Conservation (phyloP, 2,329 filamentous ascomycete genomes). For the Fusarium sp. region DNA sequence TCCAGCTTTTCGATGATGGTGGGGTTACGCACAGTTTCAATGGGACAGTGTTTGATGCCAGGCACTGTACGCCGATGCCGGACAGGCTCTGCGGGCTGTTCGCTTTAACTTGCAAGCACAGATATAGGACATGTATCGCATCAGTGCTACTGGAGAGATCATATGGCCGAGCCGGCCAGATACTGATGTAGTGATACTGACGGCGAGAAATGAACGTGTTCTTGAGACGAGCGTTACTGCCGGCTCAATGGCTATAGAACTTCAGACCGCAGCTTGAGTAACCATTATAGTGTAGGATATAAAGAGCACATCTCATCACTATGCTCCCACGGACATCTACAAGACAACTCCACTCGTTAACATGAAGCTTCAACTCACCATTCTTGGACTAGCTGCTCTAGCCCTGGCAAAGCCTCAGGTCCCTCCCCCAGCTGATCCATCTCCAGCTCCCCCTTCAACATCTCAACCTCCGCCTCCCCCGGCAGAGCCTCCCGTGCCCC, state of each 20-base stretch:
- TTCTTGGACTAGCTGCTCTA: constrained; percentile 40
- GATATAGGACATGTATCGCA: constrained; percentile 8
- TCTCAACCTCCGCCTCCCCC: constrained; percentile 2
- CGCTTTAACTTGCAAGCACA: constrained; percentile 1
- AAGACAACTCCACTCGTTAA: constrained; percentile 6
- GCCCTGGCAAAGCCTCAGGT: constrained; percentile 43
- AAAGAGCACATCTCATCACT: too few species aligned
- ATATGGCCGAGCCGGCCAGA: neutral
- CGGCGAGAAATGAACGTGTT: too few species aligned
- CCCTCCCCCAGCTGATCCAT: constrained; percentile 27
- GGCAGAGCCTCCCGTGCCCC: neutral
- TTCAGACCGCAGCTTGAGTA: too few species aligned
- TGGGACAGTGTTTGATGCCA: constrained; percentile 19
- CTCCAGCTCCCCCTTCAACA: constrained; percentile 18
- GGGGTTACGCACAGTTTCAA: constrained; percentile 37
- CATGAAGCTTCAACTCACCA: constrained; percentile 45
- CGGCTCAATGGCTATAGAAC: too few species aligned
- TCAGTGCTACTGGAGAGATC: neutral
- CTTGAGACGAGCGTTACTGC: too few species aligned
- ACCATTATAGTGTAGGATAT: too few species aligned
- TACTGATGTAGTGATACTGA: neutral
- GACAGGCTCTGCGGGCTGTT: neutral
- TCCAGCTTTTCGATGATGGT: constrained; percentile 40
- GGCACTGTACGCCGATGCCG: constrained; percentile 12
- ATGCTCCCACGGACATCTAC: too few species aligned